Evolutionary conservation across 176 grass and related monocot species (phyloP).

Genomic region (Microstegium vimineum): DNA sequence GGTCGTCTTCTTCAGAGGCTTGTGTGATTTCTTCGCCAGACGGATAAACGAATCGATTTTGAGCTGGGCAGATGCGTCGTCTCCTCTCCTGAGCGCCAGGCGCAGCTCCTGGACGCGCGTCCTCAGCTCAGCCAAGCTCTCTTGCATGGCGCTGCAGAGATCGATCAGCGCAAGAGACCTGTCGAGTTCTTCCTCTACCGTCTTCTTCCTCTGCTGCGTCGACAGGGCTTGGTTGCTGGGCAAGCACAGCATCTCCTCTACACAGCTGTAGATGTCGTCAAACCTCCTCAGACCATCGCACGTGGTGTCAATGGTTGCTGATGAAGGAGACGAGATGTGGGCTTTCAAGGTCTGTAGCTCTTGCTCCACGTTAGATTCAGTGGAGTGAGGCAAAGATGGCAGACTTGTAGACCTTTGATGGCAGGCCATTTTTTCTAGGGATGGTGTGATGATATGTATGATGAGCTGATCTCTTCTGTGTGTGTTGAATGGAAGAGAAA

Average conservation of each 20-base stretch:
- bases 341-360: conserved; percentile 29
- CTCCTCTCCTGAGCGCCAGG: conserved; percentile 31
- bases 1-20: conserved; percentile 34
- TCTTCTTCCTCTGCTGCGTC: conserved; percentile 17
- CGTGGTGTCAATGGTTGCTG: neutral
- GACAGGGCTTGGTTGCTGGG: conserved; percentile 32
- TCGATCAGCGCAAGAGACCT: conserved; percentile 41
- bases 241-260: conserved; percentile 34
- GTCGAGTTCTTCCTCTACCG: conserved; percentile 38
- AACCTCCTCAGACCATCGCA: conserved; percentile 12
- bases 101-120: conserved; percentile 18
- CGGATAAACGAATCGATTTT: conserved; percentile 23
- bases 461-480: too few relatives aligned
- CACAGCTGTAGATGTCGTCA: conserved; percentile 15
- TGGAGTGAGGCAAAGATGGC: conserved; percentile 22
- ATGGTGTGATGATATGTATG: neutral
- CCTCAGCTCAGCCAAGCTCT: conserved; percentile 28
- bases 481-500: conserved; percentile 2
- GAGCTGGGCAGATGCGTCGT: neutral
- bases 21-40: conserved; percentile 20
- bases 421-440: conserved; percentile 29
- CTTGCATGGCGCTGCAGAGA: conserved; percentile 22
- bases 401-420: conserved; percentile 49
- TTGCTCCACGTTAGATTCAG: conserved; percentile 24
- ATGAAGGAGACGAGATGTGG: neutral